Base-by-base conservation (phyloP, 2,329 filamentous ascomycete species). In the Epichloe coenophiala region DNA sequence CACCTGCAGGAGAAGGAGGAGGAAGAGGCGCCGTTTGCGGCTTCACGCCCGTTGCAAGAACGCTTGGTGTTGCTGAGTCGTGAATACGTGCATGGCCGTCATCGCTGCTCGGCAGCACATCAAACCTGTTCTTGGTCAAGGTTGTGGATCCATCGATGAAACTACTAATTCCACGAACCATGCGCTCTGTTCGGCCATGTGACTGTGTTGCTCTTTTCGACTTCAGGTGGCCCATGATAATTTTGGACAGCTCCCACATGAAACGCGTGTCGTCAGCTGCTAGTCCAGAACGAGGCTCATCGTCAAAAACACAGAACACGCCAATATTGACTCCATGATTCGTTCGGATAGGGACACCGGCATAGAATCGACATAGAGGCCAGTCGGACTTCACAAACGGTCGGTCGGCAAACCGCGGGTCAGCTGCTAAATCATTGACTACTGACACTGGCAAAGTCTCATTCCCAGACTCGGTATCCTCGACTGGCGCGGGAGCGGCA, bases 261-360 rank as follows among this genome's bases (percentile, higher is more conserved):
- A 57, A 52, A 0, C 55, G 52, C 9, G 60, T 50, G 7, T 61
- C 57, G 4, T 54, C 46, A 13, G 57, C 54, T 23, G 57, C 60
- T 35, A 63, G 57, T 21, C 47, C 50, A 9, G 17, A 15, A 2
- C 50, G 41, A 5, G 52, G 50, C 19, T 53, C 49, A 2, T 52
- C 43, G 31, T 44, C 54, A 21, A 55, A 48, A 3, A 67, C 55
- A 33, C 57, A 63, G 9, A 61, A 61, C 0, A 65, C 64, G 9
- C 66, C 66, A 19, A 68, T 68, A 50, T 65, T 64, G 53, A 67
- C 59, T 15, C 63, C 65, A 4, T 57, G 52, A 3, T 55, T 58
- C 0, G 60, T 61, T 0, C 62, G 60, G n/a, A 68, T 66, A 5
- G 66, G 65, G 0, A 67, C 63, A 4, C 59, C 64, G 0, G 63